phyloP scores from a whole-genome alignment of 345 rosid genomes.

The Eucalyptus cloeziana region DNA sequence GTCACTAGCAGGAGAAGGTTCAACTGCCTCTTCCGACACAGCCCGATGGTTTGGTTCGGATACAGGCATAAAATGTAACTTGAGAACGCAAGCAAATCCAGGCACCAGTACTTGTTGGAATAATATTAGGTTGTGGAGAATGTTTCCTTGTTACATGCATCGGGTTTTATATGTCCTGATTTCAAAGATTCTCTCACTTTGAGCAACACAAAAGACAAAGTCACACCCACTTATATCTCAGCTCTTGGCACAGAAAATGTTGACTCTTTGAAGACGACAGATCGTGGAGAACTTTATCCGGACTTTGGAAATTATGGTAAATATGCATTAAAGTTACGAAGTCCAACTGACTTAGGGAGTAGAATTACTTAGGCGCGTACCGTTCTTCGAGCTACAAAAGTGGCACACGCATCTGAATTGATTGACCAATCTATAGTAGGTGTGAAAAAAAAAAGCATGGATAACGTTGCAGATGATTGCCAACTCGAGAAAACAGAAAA shows the following conservation, averaged over 20 bases:
- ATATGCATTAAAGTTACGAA: background rate
- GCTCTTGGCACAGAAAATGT: background rate
- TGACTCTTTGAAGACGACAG: background rate
- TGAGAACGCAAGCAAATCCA: background rate
- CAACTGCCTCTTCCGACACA: conserved; percentile 53
- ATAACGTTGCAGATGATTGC: background rate
- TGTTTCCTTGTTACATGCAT: background rate
- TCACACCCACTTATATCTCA: background rate
- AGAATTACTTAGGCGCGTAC: background rate
- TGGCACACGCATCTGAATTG: background rate
- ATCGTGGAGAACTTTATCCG: background rate
- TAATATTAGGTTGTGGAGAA: background rate
- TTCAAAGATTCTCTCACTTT: background rate
- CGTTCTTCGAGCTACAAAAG: background rate
- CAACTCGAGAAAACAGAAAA: background rate
- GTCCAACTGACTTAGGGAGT: background rate
- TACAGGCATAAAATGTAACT: conserved; percentile 1
- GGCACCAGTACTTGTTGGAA: background rate
- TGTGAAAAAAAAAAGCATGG: background rate
- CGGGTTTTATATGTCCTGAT: background rate
- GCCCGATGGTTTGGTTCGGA: conserved; percentile 1
- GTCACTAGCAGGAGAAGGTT: conserved; percentile 82
- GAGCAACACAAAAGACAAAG: background rate
- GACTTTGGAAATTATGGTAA: background rate
- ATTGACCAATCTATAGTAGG: background rate